Evolutionary conservation across 164 flowering plant species (phyloP), one percentile per base, ranked within the genome.

Genomic region (Macadamia tetraphylla): DNA sequence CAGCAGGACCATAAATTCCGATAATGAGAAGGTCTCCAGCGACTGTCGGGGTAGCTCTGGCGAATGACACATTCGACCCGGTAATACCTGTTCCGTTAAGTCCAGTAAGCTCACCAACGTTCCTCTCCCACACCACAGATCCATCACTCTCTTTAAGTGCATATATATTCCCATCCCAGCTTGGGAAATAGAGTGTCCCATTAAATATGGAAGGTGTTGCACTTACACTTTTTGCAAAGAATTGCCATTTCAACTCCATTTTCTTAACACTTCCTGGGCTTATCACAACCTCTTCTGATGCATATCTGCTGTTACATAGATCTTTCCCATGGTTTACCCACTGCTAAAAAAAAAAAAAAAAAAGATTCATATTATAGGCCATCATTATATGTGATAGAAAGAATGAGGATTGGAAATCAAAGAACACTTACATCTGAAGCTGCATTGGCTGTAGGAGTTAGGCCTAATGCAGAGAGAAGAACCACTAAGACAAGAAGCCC

Each of bases 271-370:
- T 76, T 12, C 3, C 0, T 8, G 75, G 75, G 61, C 62, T 78
- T 35, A 85, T 80, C 68, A 31, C 2, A 6, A 60, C 3, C 48
- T 81, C 83, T 40, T 73, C 74, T 0, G 6, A 18, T 0, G 82
- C 79, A n/a, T 59, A 32, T 52, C 82, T 72, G 31, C 81, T 58
- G 82, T 83, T 85, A 29, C 6, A 58, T 29, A 82, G 1, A 46
- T 79, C 82, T 2, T 78, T 79, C 42, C 86, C 87, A 64, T 85
- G 88, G 57, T 76, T 85, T 2, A 68, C n/a, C 87, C 87, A 86
- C 77, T 78, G 67, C 30, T 63, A 60, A 1, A 23, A 62, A 3
- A 67, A 1, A 9, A 67, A 49, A 43, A n/a, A 29, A 64, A 63
- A 40, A 12, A 62, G 18, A 1, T 23, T 46, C 13, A 46, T 8